Evolutionary conservation across 169 alveolate species (phyloP), one percentile per base, ranked within the genome.

Genomic region (Plasmodium reichenowi): DNA sequence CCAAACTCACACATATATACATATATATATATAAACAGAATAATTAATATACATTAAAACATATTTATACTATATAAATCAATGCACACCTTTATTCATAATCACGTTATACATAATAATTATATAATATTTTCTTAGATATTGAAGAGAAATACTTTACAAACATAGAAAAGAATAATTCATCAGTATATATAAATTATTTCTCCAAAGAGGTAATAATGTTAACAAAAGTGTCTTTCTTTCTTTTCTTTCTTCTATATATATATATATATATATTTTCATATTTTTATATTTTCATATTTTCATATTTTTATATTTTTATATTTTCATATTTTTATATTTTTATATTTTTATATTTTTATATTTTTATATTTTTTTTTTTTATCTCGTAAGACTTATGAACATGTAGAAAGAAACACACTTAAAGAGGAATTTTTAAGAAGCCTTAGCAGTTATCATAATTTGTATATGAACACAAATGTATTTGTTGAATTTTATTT

Each of bases 401-500:
- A 83, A 83, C 68, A 68, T 26, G 17, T 58, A n/a, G 83, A 83
- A 52, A 50, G 22, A 10, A 26, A 50, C 6, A 10, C 32, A 24
- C 72, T 83, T 47, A 83, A 83, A 68, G 73, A 83, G n/a, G 91
- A 83, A 56, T 83, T 83, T 22, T 32, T 83, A 22, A 67, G 83
- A 62, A 83, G 63, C 5, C 72, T 83, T 56, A 83, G 91, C 68
- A 83, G 83, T 50, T 83, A 83, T 45, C 68, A 83, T 12, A 83
- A 83, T 62, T 62, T 83, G 24, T 83, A 67, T 29, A 58, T 83
- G 15, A 83, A 83, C 72, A 48, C 91, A 20, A 83, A 83, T n/a
- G 24, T 68, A 72, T 83, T 83, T 63, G 91, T 83, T 20, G 91
- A 83, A 83, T 83, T 83, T 50, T 83, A 83, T 62, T 83, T 83